Base-by-base conservation (phyloP, 1,284 basidiomycete species). In the Porodaedalea pini region DNA sequence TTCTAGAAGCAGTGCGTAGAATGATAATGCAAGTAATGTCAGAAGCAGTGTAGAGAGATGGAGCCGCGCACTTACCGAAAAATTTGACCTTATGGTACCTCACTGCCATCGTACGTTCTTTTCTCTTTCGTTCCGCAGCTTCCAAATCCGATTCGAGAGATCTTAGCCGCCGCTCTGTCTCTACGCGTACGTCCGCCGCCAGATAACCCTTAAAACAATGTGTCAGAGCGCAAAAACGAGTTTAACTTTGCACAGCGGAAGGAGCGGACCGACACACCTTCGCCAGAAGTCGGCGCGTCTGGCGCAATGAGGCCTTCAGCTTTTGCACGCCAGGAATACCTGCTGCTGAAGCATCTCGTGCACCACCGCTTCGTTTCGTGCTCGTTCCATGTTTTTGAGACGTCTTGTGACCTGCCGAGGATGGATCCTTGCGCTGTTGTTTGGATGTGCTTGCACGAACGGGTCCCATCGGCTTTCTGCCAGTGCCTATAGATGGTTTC, bases 71-170 rank as follows among this genome's bases (percentile, higher is more conserved):
- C n/a, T n/a, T n/a, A 91, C 91, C 92, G 63, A 94, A 94, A 73
- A 94, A 94, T 70, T 92, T 94, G 66, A 92, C 75, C 71, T 84
- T 90, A 66, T 93, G 92, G 70, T 95, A 95, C 62, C 80, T 81
- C 43, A 79, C 71, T 0, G 90, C 88, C 64, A 90, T 75, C 48
- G 81, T 74, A 49, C 85, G 81, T 70, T 94, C 92, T 66, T 88
- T 88, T 11, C 75, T 74, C 54, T 75, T 73, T 57, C 65, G 66
- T 68, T 85, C 78, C 0, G 85, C 85, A 61, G 75, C 78, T 27
- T 79, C 80, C 19, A 94, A 77, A 66, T 95, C 92, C 5, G 77
- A 78, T 68, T 94, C 85, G 6, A 94, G 77, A 1, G 85, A 79
- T 64, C 83, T 85, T 43, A 91, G 68, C 57, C 88, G 77, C 59